phyloP scores from a whole-genome alignment of 495 filamentous ascomycete genomes.

The Elaphomyces granulatus region DNA sequence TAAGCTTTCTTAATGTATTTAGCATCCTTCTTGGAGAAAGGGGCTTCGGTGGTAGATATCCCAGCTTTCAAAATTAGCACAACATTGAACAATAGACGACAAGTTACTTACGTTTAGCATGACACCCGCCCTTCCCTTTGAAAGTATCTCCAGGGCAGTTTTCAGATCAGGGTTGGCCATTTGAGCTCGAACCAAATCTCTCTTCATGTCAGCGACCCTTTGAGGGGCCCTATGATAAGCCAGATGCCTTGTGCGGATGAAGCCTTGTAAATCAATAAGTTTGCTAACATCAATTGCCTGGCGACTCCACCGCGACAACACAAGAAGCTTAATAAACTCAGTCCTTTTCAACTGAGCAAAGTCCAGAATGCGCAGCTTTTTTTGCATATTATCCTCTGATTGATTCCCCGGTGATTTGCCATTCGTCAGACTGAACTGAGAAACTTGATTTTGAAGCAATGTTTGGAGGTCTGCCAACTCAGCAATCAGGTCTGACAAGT shows the following conservation, averaged over 20 bases:
- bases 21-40: slow-evolving; percentile 51
- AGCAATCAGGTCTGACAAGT: slow-evolving; percentile 53
- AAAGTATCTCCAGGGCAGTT: slow-evolving; percentile 74
- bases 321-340: slow-evolving; percentile 79
- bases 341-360: slow-evolving; percentile 50
- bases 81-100: slow-evolving; percentile 2
- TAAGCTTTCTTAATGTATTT: slow-evolving; percentile 59
- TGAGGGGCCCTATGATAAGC: slow-evolving; percentile 42
- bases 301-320: slow-evolving; percentile 76
- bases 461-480: slow-evolving; percentile 51
- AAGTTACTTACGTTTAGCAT: slow-evolving; percentile 53
- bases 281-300: slow-evolving; percentile 61
- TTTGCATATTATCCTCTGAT: slow-evolving; percentile 52
- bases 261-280: slow-evolving; percentile 68
- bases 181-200: slow-evolving; percentile 44
- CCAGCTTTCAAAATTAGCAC: too few relatives aligned
- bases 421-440: slow-evolving; percentile 20
- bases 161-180: slow-evolving; percentile 79
- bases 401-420: slow-evolving; percentile 44
- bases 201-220: slow-evolving; percentile 53
- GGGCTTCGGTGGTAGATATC: slow-evolving; percentile 62
- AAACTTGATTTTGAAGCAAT: slow-evolving; percentile 22
- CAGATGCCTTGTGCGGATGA: slow-evolving; percentile 45
- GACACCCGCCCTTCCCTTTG: slow-evolving; percentile 55
- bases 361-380: slow-evolving; percentile 63